Base-by-base conservation (phyloP, 441 rosid species). In the Mallotus repandus region DNA sequence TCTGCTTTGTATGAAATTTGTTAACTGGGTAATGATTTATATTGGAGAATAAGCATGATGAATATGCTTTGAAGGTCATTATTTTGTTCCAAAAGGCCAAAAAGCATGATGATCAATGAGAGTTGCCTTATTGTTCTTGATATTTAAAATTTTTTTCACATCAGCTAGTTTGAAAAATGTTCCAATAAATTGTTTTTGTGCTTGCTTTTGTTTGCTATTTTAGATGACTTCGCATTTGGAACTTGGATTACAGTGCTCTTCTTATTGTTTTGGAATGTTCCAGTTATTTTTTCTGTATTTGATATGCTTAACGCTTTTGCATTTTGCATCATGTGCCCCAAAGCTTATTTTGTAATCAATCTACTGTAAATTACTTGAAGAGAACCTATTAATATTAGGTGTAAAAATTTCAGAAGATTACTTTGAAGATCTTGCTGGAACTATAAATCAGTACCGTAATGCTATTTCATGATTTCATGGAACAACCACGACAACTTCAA, bases 291-390 rank as follows among this genome's bases (percentile, higher is more conserved):
- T 29, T 64, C 32, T 13, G 32, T 43, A 19, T 58, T 69, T 58
- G 21, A 45, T 22, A 8, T 29, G 16, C 63, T 32, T 25, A 45
- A 35, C 15, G 50, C 57, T 21, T 19, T 43, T 18, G 50, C 57
- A 45, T 19, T 43, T 18, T 9, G 16, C 35, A 29, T 22, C 38
- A 29, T n/a, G 25, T 9, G 41, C 29, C 13, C 22, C 12, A 41
- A 48, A 43, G 38, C 5, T 56, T 56, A 41, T 54, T 10, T 4
- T 38, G n/a, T 18, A 46, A 49, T 19, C 1, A 6, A 25, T 32
- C 70, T 66, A 19, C 41, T 29, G 70, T 66, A 43, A 66, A 54
- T 68, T 32, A 38, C 52, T 67, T 32, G 57, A 49, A 14, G 10
- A 32, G 70, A 38, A 50, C 46, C 32, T 1, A 18, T n/a, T 25